A percentile compares a stretch with the other conserved stretches of the same genome.
These are phyloP conservation scores for Penicillium sp. DNA, from an alignment of 2,329 filamentous ascomycete species.

Conservation along the genomic window DNA sequence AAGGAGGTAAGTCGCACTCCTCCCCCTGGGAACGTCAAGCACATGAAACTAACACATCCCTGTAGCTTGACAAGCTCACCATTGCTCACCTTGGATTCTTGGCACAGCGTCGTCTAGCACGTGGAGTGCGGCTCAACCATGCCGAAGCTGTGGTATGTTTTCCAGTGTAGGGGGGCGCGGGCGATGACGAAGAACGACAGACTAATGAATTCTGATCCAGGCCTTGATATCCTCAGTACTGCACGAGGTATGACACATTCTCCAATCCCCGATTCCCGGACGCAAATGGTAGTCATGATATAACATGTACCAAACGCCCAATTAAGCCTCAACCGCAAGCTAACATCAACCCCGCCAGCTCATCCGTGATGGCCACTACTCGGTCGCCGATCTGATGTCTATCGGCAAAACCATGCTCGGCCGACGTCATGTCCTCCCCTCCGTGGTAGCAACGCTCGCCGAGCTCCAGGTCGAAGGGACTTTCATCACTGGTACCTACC, in stretches of 20 bases:
- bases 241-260: slow-evolving; percentile 63
- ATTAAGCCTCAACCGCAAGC: slow-evolving; percentile 2
- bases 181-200: background rate
- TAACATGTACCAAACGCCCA: background rate
- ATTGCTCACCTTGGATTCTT: slow-evolving; percentile 85
- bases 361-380: slow-evolving; percentile 93
- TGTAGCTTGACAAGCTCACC: slow-evolving; percentile 89
- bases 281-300: background rate
- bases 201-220: slow-evolving; percentile 21
- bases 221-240: slow-evolving; percentile 74
- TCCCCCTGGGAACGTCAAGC: background rate
- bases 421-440: slow-evolving; percentile 83
- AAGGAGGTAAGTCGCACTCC: slow-evolving; percentile 41
- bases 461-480: slow-evolving; percentile 94
- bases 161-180: too few species aligned
- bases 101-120: slow-evolving; percentile 81
- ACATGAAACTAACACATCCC: slow-evolving; percentile 6
- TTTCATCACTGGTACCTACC: slow-evolving; percentile 84
- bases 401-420: slow-evolving; percentile 90
- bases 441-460: slow-evolving; percentile 72
- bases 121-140: slow-evolving; percentile 87
- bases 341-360: slow-evolving; percentile 50
- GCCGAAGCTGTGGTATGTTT: slow-evolving; percentile 72
- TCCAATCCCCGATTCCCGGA: background rate
- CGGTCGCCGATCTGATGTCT: slow-evolving; percentile 88